phyloP scores from a whole-genome alignment of 2,329 filamentous ascomycete genomes.

The Exophiala mesophila region DNA sequence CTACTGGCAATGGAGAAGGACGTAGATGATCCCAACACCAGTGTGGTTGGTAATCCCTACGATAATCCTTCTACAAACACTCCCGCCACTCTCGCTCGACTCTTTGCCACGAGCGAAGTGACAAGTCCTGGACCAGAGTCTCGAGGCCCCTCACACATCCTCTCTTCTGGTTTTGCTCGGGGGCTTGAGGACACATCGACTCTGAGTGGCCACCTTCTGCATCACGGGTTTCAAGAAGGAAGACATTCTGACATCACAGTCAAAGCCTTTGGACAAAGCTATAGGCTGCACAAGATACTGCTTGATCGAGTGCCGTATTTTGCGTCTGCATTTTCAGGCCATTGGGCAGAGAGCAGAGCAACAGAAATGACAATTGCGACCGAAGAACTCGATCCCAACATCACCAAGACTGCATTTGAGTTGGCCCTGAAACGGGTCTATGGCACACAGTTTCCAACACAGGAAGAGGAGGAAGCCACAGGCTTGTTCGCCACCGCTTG shows the following conservation, averaged over 20 bases:
- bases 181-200: slow-evolving; percentile 34
- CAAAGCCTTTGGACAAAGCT: slow-evolving; percentile 48
- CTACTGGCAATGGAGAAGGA: slow-evolving; percentile 31
- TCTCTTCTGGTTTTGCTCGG: slow-evolving; percentile 25
- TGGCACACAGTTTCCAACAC: slow-evolving; percentile 44
- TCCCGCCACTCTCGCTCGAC: slow-evolving; percentile 29
- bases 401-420: slow-evolving; percentile 51
- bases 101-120: slow-evolving; percentile 27
- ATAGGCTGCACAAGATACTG: slow-evolving; percentile 51
- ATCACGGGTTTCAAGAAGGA: slow-evolving; percentile 47
- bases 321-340: slow-evolving; percentile 48
- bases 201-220: slow-evolving; percentile 50
- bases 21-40: slow-evolving; percentile 29
- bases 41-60: slow-evolving; percentile 11
- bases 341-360: slow-evolving; percentile 52
- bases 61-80: slow-evolving; percentile 23
- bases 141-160: slow-evolving; percentile 28
- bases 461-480: slow-evolving; percentile 50
- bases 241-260: slow-evolving; percentile 52
- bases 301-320: slow-evolving; percentile 55
- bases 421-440: slow-evolving; percentile 52
- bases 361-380: slow-evolving; percentile 50
- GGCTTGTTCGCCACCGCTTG: slow-evolving; percentile 53
- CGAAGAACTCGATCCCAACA: slow-evolving; percentile 50
- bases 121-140: slow-evolving; percentile 25